Conservation (phyloP, 441 rosid genomes). For the Erysimum cheiri region DNA sequence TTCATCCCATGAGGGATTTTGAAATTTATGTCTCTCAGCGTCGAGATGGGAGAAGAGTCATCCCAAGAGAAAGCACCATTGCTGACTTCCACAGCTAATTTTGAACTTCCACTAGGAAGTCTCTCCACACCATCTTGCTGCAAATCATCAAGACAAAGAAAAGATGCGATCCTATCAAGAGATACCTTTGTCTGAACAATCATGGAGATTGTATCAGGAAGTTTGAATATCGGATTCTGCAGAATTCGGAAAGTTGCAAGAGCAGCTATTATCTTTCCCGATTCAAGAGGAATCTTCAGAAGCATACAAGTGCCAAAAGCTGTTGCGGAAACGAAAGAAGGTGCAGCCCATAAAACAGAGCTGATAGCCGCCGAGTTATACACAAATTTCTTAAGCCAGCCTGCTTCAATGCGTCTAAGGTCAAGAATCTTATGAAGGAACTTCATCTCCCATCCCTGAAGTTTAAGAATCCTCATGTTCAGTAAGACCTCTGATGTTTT, state of each 20-base stretch:
- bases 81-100: conserved; percentile 39
- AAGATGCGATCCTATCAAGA: conserved; percentile 50
- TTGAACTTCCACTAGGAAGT: conserved; percentile 33
- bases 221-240: conserved; percentile 46
- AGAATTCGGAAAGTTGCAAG: conserved; percentile 56
- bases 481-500: conserved; percentile 50
- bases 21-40: conserved; percentile 45
- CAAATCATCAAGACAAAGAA: conserved; percentile 54
- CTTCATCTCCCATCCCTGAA: conserved; percentile 62
- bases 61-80: conserved; percentile 54
- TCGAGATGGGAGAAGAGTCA: conserved; percentile 40
- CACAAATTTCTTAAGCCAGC: conserved; percentile 49
- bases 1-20: conserved; percentile 47
- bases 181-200: conserved; percentile 61
- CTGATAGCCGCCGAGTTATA: conserved; percentile 45
- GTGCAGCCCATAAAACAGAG: conserved; percentile 51
- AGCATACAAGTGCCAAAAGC: conserved; percentile 53
- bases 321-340: conserved; percentile 46
- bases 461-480: conserved; percentile 57
- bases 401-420: conserved; percentile 47
- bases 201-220: conserved; percentile 55
- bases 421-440: conserved; percentile 49
- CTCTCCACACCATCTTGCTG: conserved; percentile 43
- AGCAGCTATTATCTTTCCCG: conserved; percentile 53
- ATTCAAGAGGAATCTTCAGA: conserved; percentile 49